A percentile compares a stretch with the other conserved stretches of the same genome.
Conservation (phyloP, 2,329 filamentous ascomycete genomes). For the Rhynchosporium secalis region DNA sequence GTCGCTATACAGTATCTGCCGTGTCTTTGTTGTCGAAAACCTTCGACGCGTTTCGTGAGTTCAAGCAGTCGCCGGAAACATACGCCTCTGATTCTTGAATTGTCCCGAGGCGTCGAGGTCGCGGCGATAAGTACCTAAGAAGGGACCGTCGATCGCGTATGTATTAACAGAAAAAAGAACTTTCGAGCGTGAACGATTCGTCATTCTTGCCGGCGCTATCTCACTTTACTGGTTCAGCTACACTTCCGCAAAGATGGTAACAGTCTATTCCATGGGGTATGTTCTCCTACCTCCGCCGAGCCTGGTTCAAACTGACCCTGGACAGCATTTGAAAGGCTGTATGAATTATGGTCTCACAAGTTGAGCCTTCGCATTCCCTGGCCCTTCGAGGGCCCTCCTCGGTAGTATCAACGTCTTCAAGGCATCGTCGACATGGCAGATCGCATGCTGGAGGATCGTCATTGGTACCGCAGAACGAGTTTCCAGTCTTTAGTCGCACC, state of each 20-base stretch:
- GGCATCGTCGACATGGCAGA: constrained; percentile 73
- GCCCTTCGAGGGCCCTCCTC: constrained; percentile 60
- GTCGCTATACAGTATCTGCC: constrained; percentile 3
- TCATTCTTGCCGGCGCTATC: constrained; percentile 1
- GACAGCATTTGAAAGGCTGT: constrained; percentile 14
- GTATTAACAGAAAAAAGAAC: constrained; percentile 12
- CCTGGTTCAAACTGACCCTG: constrained; percentile 3
- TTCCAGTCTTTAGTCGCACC: constrained; percentile 84
- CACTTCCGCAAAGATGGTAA: constrained; percentile 20
- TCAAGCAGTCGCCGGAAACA: constrained; percentile 17
- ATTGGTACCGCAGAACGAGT: constrained; percentile 80
- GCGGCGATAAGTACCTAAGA: constrained; percentile 7
- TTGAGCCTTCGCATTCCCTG: constrained; percentile 48
- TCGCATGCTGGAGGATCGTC: constrained; percentile 74
- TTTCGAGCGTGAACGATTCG: constrained; percentile 13
- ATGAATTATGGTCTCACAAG: constrained; percentile 59
- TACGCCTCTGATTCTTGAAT: constrained; percentile 8
- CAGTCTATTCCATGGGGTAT: constrained; percentile 15
- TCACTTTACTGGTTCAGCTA: background rate
- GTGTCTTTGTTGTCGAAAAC: constrained; percentile 21
- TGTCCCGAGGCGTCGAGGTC: constrained; percentile 11
- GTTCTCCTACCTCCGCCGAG: constrained; percentile 9
- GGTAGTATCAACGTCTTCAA: constrained; percentile 56
- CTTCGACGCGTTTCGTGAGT: constrained; percentile 26
- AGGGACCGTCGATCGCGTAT: constrained; percentile 4